Evolutionary conservation across 2,329 filamentous ascomycete species (phyloP).

Genomic region (Phaeosphaeria sp.): DNA sequence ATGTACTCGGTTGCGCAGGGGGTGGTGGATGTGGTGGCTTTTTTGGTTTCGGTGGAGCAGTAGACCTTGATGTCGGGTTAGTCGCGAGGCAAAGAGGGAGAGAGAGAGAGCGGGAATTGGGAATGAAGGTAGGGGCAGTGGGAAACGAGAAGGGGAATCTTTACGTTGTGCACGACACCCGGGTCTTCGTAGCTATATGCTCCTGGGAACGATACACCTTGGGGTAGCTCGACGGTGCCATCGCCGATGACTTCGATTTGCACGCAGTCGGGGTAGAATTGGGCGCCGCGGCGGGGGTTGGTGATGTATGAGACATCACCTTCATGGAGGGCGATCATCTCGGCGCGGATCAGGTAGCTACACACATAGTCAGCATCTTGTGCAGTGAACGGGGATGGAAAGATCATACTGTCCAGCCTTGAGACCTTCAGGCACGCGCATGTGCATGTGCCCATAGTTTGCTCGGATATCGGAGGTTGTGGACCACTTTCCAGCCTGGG

Average conservation of each 20-base stretch:
- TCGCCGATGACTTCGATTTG: slow-evolving; percentile 48
- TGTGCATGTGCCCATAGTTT: slow-evolving; percentile 36
- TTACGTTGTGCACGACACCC: slow-evolving; percentile 46
- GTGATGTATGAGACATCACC: slow-evolving; percentile 37
- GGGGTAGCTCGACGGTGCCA: slow-evolving; percentile 37
- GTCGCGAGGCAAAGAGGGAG: too few species aligned
- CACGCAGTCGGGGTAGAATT: slow-evolving; percentile 54
- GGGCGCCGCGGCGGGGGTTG: slow-evolving; percentile 40
- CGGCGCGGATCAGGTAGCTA: slow-evolving; percentile 50
- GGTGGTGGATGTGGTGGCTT: slow-evolving; percentile 26
- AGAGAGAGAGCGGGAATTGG: too few species aligned
- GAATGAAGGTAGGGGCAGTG: too few species aligned
- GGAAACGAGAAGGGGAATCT: slow-evolving; percentile 3
- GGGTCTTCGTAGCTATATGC: slow-evolving; percentile 48
- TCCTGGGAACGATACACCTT: slow-evolving; percentile 55
- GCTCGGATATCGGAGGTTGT: slow-evolving; percentile 32
- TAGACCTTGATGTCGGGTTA: slow-evolving; percentile 43
- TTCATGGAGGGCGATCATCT: slow-evolving; percentile 55
- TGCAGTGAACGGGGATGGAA: not conserved
- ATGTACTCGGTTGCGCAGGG: slow-evolving; percentile 43
- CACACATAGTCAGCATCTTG: not conserved
- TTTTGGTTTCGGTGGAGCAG: slow-evolving; percentile 45
- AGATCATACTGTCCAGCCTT: slow-evolving; percentile 37
- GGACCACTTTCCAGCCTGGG: slow-evolving; percentile 45
- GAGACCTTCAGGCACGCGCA: slow-evolving; percentile 42